A percentile compares a stretch with the other conserved stretches of the same genome.
Evolutionary conservation across 1,139 yeast species (phyloP).

Genomic region (Geotrichum fermentans): DNA sequence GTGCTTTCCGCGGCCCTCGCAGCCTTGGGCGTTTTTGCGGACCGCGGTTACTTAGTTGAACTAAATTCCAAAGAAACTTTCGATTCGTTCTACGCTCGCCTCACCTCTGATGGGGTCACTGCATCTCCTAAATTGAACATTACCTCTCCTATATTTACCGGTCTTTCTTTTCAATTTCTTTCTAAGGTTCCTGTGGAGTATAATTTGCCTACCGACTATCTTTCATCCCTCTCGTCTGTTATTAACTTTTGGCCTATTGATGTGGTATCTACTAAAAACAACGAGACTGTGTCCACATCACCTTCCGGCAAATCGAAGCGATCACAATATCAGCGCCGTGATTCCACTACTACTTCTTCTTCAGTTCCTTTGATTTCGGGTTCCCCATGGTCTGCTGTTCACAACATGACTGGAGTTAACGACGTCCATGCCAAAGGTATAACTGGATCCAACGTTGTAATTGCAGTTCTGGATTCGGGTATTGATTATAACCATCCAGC

Average conservation of each 20-base stretch:
- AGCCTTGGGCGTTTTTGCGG: neutral
- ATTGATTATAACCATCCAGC: conserved; percentile 23
- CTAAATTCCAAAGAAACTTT: neutral
- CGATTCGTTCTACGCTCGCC: conserved; percentile 1
- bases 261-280: neutral
- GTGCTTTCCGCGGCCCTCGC: neutral
- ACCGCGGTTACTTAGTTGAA: neutral
- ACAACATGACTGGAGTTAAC: conserved; percentile 23
- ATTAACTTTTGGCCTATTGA: conserved; percentile 5
- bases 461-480: conserved; percentile 27
- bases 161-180: conserved; percentile 11
- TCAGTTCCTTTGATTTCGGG: neutral
- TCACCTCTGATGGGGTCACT: conserved; percentile 5
- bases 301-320: neutral
- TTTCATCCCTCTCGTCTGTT: conserved; percentile 10
- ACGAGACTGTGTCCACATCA: neutral
- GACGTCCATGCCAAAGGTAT: conserved; percentile 22
- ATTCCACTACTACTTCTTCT: neutral
- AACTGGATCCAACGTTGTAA: conserved; percentile 22
- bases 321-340: neutral
- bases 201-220: neutral
- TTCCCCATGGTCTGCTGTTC: conserved; percentile 19
- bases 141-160: conserved; percentile 12
- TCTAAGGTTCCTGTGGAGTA: neutral
- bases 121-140: conserved; percentile 1